A percentile compares a stretch with the other conserved stretches of the same genome.
Evolutionary conservation across 108 stramenopile species (phyloP).

Genomic region (Parietichytrium sp.): DNA sequence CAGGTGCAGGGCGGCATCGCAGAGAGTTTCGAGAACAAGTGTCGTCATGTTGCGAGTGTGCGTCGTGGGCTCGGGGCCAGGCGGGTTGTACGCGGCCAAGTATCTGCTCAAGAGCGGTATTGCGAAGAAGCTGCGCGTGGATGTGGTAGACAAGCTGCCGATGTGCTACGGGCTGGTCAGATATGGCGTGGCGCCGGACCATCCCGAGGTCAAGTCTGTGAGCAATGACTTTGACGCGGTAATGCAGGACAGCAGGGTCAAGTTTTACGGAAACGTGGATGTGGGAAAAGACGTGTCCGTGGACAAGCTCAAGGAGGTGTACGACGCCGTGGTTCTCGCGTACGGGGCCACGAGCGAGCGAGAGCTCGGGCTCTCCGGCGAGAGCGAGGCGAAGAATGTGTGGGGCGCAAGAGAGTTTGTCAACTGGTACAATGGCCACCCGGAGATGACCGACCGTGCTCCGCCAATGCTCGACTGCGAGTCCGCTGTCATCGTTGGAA

Average conservation of each 20-base stretch:
- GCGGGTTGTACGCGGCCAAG: conserved; percentile 93
- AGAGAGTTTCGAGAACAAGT: not conserved
- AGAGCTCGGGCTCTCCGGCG: conserved; percentile 4
- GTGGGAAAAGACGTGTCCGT: conserved; percentile 63
- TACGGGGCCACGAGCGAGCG: conserved; percentile 67
- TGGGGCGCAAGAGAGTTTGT: conserved; percentile 86
- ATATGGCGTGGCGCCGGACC: conserved; percentile 93
- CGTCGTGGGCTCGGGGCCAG: conserved; percentile 81
- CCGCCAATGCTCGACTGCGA: conserved; percentile 31
- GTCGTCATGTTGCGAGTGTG: conserved; percentile 49
- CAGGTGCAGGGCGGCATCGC: too few relatives aligned
- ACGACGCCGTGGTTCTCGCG: conserved; percentile 83
- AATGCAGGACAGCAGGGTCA: conserved; percentile 45
- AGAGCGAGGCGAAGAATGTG: conserved; percentile 63
- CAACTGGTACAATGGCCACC: conserved; percentile 87
- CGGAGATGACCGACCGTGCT: conserved; percentile 33
- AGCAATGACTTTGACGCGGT: conserved; percentile 80
- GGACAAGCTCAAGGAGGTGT: conserved; percentile 62
- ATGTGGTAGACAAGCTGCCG: conserved; percentile 81
- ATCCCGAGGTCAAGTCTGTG: conserved; percentile 96
- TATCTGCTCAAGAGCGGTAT: conserved; percentile 70
- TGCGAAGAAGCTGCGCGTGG: conserved; percentile 55
- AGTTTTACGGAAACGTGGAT: conserved; percentile 79
- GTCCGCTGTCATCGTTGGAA: conserved; percentile 80
- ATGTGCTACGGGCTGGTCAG: conserved; percentile 88